Base-by-base conservation (phyloP, 2,329 filamentous ascomycete species). In the Phaeoacremonium minimum region DNA sequence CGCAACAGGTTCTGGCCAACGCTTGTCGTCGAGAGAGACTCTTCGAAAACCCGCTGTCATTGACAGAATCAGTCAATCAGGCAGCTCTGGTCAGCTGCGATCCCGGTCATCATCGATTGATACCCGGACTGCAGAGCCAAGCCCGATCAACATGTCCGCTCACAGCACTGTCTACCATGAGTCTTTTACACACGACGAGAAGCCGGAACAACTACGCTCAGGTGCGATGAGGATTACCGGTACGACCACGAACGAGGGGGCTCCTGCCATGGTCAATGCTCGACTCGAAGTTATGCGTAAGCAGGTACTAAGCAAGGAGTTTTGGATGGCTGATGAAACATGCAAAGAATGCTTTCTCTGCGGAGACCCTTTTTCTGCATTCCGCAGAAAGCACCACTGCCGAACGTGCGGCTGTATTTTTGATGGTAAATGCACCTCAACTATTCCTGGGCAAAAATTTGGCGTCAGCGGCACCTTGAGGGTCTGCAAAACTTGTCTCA, bases 261-360 rank as follows among this genome's bases (percentile, higher is more conserved):
- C 71, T 5, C 71, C 74, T 3, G 77, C 78, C 41, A 66, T 69
- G 33, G 77, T 82, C 40, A 81, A 68, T 49, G 73, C 76, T 7
- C 73, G 76, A 37, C 63, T 84, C 6, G 78, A 79, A 33, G 83
- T 85, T 48, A 84, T 95, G 70, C 80, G 85, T 44, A 86, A 87
- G 51, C 89, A 91, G 53, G 83, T 98, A 7, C 66, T 97, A 31
- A 95, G 87, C 57, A 93, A 90, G 53, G 90, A 97, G 49, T 97
- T 95, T 50, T 97, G 91, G 93, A 98, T 98, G 93, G 87, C 89
- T 41, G 93, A 98, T 56, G 93, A 97, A 54, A 96, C 94, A 44
- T 94, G 91, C 41, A 97, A 95, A 56, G 91, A 96, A 51, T 98
- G 93, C 54, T 98, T 96, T 56, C 78, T 87, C 30, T 98, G 93